phyloP scores from a whole-genome alignment of 305 asterid genomes.

The Withania somnifera region DNA sequence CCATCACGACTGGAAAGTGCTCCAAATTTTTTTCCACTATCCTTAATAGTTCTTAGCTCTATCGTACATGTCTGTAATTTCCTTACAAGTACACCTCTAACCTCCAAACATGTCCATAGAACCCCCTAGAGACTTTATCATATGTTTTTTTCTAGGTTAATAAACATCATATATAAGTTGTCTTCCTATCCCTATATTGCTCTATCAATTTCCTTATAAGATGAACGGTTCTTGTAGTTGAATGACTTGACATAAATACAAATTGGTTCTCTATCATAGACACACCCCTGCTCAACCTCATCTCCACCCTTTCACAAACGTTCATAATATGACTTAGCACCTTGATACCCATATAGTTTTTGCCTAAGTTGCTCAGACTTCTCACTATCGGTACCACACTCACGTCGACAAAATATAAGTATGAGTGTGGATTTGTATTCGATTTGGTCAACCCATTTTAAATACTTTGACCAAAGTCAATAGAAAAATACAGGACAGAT shows the following conservation, averaged over 20 bases:
- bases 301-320: neutral
- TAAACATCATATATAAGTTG: neutral
- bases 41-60: neutral
- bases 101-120: neutral
- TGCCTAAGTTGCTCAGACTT: neutral
- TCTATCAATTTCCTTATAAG: no score
- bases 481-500: no score
- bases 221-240: no score
- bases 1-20: neutral
- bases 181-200: neutral
- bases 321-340: neutral
- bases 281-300: neutral
- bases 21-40: neutral
- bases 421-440: no score
- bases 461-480: no score
- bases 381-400: no score
- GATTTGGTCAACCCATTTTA: no score
- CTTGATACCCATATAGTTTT: neutral
- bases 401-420: no score
- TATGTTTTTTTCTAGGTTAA: no score
- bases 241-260: no score
- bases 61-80: neutral
- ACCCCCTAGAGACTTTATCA: no score
- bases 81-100: neutral
- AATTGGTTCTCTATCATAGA: neutral